Evolutionary conservation across 2,329 filamentous ascomycete genomes (phyloP).

Genomic region (Sarocladium brachiariae): DNA sequence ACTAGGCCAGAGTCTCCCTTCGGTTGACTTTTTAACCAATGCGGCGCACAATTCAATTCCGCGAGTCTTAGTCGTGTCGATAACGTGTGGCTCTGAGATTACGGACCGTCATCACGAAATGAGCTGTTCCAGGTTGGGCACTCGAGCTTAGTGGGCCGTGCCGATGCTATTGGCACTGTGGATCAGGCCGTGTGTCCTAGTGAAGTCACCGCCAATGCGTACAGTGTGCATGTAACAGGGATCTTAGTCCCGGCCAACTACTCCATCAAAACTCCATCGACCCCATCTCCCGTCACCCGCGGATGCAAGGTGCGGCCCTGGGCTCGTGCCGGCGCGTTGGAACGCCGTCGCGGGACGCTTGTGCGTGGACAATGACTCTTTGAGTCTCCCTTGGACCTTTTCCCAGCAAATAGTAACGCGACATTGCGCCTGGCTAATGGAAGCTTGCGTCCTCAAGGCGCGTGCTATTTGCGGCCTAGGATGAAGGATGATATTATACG

Average conservation of each 20-base stretch:
- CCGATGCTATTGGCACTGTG: neutral
- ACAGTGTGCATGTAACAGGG: slow-evolving; percentile 9
- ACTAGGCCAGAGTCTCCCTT: too few relatives aligned
- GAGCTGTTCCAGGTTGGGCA: slow-evolving; percentile 2
- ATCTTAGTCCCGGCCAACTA: neutral
- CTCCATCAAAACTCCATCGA: slow-evolving; percentile 6
- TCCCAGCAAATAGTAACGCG: slow-evolving; percentile 7
- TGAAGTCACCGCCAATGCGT: slow-evolving; percentile 1
- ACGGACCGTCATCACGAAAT: neutral
- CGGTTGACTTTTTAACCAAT: neutral
- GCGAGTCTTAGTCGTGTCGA: neutral
- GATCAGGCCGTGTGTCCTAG: neutral
- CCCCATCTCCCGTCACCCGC: slow-evolving; percentile 9
- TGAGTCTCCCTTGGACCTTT: neutral
- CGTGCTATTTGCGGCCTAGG: neutral
- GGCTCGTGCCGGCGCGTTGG: slow-evolving; percentile 9
- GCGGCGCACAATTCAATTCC: neutral
- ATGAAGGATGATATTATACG: neutral
- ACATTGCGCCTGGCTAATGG: slow-evolving; percentile 3
- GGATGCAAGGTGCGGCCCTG: slow-evolving; percentile 9
- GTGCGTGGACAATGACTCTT: neutral
- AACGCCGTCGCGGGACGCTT: slow-evolving; percentile 9
- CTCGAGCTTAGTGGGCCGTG: slow-evolving; percentile 1
- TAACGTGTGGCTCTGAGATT: slow-evolving; percentile 2
- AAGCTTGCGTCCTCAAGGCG: too few relatives aligned